Evolutionary conservation across 1,284 basidiomycete species (phyloP).

Genomic region (Cerioporus squamosus): DNA sequence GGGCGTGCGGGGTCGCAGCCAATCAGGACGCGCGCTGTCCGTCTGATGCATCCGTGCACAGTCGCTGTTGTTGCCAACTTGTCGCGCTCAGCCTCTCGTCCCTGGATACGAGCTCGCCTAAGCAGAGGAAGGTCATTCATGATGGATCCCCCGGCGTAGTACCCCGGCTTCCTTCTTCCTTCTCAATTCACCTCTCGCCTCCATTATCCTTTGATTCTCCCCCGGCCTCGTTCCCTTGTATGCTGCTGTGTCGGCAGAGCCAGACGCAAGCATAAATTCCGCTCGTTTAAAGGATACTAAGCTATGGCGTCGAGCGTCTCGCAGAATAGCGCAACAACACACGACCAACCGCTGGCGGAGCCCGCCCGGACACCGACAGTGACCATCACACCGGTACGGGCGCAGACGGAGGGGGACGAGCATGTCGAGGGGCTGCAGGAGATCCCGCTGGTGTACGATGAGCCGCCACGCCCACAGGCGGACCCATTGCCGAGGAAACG

Average conservation of each 20-base stretch:
- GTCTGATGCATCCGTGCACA: background rate
- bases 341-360: slow-evolving; percentile 28
- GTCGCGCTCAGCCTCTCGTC: background rate
- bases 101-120: slow-evolving; percentile 8
- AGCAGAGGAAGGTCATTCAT: background rate
- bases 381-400: slow-evolving; percentile 23
- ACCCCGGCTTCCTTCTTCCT: background rate
- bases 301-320: slow-evolving; percentile 27
- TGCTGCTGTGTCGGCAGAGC: slow-evolving; percentile 35
- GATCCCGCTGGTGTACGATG: slow-evolving; percentile 3
- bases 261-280: slow-evolving; percentile 39
- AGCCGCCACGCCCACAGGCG: slow-evolving; percentile 48
- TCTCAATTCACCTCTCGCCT: slow-evolving; percentile 2
- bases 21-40: background rate
- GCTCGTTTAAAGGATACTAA: slow-evolving; percentile 20
- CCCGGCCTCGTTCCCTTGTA: slow-evolving; percentile 15
- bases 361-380: slow-evolving; percentile 25
- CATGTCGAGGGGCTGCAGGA: background rate
- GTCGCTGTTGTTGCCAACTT: background rate
- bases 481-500: slow-evolving; percentile 65
- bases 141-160: background rate
- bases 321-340: slow-evolving; percentile 4
- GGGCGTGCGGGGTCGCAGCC: background rate
- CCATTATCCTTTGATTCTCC: slow-evolving; percentile 3
- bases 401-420: slow-evolving; percentile 6